A percentile compares a stretch with the other conserved stretches of the same genome.
These are phyloP conservation scores for Arabidopsis hybrid DNA, from an alignment of 441 rosid species.

Conservation along the genomic window DNA sequence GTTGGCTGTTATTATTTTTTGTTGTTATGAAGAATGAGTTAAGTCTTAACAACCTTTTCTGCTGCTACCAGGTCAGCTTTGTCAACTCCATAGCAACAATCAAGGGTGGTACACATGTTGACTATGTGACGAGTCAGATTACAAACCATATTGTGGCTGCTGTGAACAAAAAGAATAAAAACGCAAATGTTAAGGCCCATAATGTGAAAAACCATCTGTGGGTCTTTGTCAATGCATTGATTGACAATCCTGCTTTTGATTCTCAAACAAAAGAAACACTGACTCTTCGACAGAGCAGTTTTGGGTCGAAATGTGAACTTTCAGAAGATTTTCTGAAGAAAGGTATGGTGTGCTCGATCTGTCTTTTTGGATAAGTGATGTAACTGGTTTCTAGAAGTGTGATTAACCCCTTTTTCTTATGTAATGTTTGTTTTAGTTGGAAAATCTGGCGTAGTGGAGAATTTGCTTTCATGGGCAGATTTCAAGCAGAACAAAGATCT, in stretches of 20 bases:
- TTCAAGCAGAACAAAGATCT: conserved; percentile 89
- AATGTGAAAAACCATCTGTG: conserved; percentile 90
- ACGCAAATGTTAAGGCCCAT: conserved; percentile 78
- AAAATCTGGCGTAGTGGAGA: conserved; percentile 86
- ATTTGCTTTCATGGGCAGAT: conserved; percentile 86
- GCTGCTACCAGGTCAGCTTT: conserved; percentile 80
- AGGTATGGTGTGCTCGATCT: conserved; percentile 53
- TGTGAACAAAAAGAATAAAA: conserved; percentile 90
- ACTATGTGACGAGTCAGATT: conserved; percentile 85
- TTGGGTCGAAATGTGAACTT: conserved; percentile 94
- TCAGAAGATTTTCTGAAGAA: conserved; percentile 82
- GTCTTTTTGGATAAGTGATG: conserved; percentile 11
- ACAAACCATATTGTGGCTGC: conserved; percentile 71
- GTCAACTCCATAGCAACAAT: conserved; percentile 88
- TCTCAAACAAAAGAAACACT: conserved; percentile 98
- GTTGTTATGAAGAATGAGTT: neutral
- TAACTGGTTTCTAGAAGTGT: neutral
- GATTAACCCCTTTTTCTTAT: neutral
- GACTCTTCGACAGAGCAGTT: conserved; percentile 95
- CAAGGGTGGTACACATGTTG: conserved; percentile 99
- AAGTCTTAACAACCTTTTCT: conserved; percentile 15
- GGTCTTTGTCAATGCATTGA: conserved; percentile 96
- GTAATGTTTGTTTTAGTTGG: conserved; percentile 57
- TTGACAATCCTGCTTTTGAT: conserved; percentile 98
- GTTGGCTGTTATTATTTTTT: conserved; percentile 1